These are phyloP conservation scores for Jaapia argillacea DNA, from an alignment of 768 basidiomycete species.

Conservation along the genomic window DNA sequence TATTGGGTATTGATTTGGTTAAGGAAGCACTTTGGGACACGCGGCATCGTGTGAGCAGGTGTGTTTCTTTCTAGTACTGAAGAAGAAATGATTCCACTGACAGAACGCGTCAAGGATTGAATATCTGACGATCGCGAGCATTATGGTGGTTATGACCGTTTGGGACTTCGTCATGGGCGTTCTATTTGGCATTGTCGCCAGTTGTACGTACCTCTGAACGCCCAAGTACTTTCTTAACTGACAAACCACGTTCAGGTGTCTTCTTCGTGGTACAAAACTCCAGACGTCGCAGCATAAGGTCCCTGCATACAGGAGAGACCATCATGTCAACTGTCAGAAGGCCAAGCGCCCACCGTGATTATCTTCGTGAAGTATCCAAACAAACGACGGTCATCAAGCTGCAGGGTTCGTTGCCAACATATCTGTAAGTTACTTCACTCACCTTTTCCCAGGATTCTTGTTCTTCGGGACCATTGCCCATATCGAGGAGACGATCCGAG, in stretches of 20 bases:
- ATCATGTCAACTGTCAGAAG: conserved; percentile 88
- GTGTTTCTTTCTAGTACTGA: conserved; percentile 14
- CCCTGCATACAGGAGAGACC: conserved; percentile 71
- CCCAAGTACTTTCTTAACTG: conserved; percentile 87
- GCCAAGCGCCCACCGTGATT: conserved; percentile 78
- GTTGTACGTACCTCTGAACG: conserved; percentile 43
- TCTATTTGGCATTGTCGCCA: conserved; percentile 83
- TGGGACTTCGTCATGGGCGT: conserved; percentile 96
- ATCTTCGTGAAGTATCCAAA: conserved; percentile 85
- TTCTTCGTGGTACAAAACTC: conserved; percentile 98
- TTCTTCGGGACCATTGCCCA: conserved; percentile 91
- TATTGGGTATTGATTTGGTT: conserved; percentile 87
- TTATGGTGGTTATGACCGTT: conserved; percentile 86
- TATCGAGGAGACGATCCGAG: conserved; percentile 82
- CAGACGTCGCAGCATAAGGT: conserved; percentile 72
- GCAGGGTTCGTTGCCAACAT: conserved; percentile 43
- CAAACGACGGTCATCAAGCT: conserved; percentile 84
- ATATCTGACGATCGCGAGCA: conserved; percentile 76
- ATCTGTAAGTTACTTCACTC: neutral
- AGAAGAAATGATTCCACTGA: neutral
- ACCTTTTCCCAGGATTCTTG: conserved; percentile 51
- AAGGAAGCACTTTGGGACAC: conserved; percentile 98
- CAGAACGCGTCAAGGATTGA: conserved; percentile 52
- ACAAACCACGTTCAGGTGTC: conserved; percentile 50
- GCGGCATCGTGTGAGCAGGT: conserved; percentile 74